Base-by-base conservation (phyloP, 495 filamentous ascomycete species). In the Tetracladium setigerum region DNA sequence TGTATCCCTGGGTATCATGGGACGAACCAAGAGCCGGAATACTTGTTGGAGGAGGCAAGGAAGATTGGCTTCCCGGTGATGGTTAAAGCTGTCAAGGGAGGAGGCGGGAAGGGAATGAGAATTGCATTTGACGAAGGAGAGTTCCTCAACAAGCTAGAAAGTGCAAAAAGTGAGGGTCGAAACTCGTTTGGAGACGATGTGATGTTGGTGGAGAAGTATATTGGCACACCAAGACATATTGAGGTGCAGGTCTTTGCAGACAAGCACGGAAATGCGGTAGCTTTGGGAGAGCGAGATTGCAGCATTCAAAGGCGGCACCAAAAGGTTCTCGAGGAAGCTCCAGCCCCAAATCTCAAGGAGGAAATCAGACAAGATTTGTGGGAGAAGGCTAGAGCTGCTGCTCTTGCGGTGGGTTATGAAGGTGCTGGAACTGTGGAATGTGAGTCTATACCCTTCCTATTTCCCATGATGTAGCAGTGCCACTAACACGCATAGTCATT, bases 71-170 rank as follows among this genome's bases (percentile, higher is more conserved):
- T 89, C 52, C 92, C 92, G 0, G 94, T 99, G 13, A 76, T 99
- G 13, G 77, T 99, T 35, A 99, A 99, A 69, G 95, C 94, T 32
- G 89, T 97, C 46, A 95, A 90, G 62, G 92, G 92, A 1, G 92
- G 92, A 31, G 92, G 92, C 46, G 92, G 92, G 12, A 98, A 99
- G 63, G 92, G 92, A n/a, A 99, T 99, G 92, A 75, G 92, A n/a
- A 96, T 97, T 56, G 88, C 84, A 6, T 62, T 71, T 44, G 79
- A 69, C 1, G 79, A 85, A 27, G 72, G 73, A 1, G 89, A 91
- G 50, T 97, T 98, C 56, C 68, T 81, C 32, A 77, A 79, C 11
- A 88, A 95, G 60, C 66, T 99, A 18, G 73, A 77, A 44, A 94
- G 87, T 19, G 94, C 92, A 10, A 87, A 95, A 55, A 87, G 85